phyloP scores from a whole-genome alignment of 441 rosid species.

The Melastoma candidum region DNA sequence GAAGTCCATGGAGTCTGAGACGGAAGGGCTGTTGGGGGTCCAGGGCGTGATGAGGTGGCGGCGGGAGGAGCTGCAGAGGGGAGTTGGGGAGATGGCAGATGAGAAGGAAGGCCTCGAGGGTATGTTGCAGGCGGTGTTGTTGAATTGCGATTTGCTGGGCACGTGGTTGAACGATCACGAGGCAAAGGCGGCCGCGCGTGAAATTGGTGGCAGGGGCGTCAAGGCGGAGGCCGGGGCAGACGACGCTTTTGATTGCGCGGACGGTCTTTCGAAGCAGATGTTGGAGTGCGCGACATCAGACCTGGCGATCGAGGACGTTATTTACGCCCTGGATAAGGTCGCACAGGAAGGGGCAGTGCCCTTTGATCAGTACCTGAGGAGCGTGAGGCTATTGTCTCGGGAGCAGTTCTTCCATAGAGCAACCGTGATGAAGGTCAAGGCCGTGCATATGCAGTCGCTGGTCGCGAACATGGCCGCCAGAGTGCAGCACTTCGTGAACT shows the following conservation, averaged over 20 bases:
- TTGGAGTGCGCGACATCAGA: constrained; percentile 19
- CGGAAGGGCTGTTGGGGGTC: constrained; percentile 61
- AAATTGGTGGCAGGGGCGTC: too few species aligned
- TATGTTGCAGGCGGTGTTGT: constrained; percentile 45
- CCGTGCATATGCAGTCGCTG: constrained; percentile 82
- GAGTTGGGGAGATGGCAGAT: too few species aligned
- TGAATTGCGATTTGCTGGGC: too few species aligned
- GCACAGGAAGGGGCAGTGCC: too few species aligned
- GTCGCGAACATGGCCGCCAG: constrained; percentile 77
- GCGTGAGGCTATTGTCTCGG: constrained; percentile 63
- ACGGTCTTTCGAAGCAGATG: too few species aligned
- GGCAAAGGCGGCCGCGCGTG: too few species aligned
- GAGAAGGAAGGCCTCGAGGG: too few species aligned
- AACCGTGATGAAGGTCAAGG: constrained; percentile 68
- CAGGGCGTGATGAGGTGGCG: constrained; percentile 60
- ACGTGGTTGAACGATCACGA: too few species aligned
- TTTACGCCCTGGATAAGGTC: too few species aligned
- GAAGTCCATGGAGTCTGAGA: constrained; percentile 63
- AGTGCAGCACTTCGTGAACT: constrained; percentile 34
- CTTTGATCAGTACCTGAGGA: too few species aligned
- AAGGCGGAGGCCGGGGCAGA: too few species aligned
- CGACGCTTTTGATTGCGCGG: too few species aligned
- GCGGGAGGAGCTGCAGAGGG: constrained; percentile 21
- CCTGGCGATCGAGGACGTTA: constrained; percentile 69
- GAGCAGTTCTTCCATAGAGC: constrained; percentile 94